Conservation (phyloP, 1,284 basidiomycete genomes). For the Cryptococcus sp. region DNA sequence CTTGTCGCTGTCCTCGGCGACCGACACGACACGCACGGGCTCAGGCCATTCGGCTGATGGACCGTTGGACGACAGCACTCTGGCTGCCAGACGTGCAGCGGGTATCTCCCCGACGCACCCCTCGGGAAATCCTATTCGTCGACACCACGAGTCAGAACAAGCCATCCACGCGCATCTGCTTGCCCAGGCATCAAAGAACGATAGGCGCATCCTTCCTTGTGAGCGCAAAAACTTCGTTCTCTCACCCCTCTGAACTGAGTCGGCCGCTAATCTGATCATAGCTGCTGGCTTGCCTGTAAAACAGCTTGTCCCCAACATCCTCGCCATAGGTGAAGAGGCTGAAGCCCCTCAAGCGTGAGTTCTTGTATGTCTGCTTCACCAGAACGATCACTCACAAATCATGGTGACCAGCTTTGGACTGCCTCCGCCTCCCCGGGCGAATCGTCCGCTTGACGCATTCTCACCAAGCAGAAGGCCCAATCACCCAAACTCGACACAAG, state of each 20-base stretch:
- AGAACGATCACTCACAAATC: no score
- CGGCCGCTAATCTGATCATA: neutral
- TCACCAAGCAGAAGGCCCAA: no score
- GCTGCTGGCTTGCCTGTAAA: no score
- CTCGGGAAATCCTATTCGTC: constrained; percentile 4
- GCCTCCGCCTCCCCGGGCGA: no score
- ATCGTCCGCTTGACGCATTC: no score
- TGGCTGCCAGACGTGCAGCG: constrained; percentile 11
- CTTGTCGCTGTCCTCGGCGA: constrained; percentile 14
- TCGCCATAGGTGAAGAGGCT: no score
- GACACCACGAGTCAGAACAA: constrained; percentile 12
- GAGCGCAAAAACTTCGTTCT: neutral
- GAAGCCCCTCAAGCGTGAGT: no score
- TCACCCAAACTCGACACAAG: no score
- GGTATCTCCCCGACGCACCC: constrained; percentile 7
- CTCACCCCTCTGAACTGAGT: neutral
- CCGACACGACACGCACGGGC: constrained; percentile 2
- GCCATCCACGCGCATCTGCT: constrained; percentile 15
- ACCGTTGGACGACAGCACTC: constrained; percentile 10
- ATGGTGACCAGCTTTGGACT: no score
- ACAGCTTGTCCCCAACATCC: no score
- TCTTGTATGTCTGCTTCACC: no score
- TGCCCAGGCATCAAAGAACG: constrained; percentile 9
- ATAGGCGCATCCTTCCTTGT: constrained; percentile 14
- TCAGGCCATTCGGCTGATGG: constrained; percentile 5